Evolutionary conservation across 139 green algal species (phyloP).

Genomic region (Asterochloris sp.): DNA sequence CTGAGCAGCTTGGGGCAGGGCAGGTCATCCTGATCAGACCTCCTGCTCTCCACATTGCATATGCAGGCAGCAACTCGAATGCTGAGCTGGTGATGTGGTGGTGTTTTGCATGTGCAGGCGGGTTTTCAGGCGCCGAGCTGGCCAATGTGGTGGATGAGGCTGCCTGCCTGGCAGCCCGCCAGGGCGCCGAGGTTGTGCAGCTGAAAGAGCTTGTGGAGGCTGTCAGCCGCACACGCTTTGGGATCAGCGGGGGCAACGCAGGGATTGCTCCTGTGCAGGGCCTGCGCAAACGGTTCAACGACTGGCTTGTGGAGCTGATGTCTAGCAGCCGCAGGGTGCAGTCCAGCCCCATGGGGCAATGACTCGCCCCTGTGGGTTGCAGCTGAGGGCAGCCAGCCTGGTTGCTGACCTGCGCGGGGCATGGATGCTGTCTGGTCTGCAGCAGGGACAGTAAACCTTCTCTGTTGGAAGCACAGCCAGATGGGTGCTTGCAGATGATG

Average conservation of each 20-base stretch:
- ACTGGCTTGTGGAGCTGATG: conserved; percentile 25
- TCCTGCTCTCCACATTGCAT: too few relatives aligned
- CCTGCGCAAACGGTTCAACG: conserved; percentile 17
- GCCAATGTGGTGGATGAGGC: conserved; percentile 94
- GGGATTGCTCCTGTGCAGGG: not conserved
- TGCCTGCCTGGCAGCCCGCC: conserved; percentile 72
- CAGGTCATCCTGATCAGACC: too few relatives aligned
- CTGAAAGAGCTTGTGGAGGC: conserved; percentile 70
- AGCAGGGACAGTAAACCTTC: too few relatives aligned
- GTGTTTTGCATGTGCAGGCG: conserved; percentile 29
- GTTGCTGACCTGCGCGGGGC: too few relatives aligned
- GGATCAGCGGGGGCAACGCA: conserved; percentile 37
- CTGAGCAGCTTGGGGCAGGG: too few relatives aligned
- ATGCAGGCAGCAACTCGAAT: conserved; percentile 46
- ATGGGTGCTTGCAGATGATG: too few relatives aligned
- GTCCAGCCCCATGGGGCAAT: conserved; percentile 14
- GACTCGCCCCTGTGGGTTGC: not conserved
- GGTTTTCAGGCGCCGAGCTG: conserved; percentile 87
- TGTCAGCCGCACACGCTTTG: conserved; percentile 53
- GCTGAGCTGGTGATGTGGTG: conserved; percentile 93
- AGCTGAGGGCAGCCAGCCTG: too few relatives aligned
- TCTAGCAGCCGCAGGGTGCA: conserved; percentile 20
- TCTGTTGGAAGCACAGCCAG: too few relatives aligned
- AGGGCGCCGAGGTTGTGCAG: conserved; percentile 41
- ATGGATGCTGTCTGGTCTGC: too few relatives aligned